Evolutionary conservation across 1,284 basidiomycete species (phyloP), one percentile per base, ranked within the genome.

Genomic region (Melampsora americana): DNA sequence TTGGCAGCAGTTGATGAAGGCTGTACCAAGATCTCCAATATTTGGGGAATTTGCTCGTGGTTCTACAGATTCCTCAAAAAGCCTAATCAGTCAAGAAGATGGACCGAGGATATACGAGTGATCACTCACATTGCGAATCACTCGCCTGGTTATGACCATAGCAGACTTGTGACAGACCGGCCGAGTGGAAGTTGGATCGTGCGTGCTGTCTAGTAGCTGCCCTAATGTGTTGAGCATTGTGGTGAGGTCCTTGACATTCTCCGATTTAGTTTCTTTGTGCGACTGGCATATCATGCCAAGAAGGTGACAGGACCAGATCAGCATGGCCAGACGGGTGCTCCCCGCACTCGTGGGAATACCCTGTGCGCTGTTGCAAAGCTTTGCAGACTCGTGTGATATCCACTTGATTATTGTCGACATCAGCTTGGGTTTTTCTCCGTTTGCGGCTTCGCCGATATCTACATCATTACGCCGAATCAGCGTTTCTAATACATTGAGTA

Each of bases 241-340:
- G 20, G 42, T 53, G 20, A 75, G 60, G 16, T 65, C 32, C 30
- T 59, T 59, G 11, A 59, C 28, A 11, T 14, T 30, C 30, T 20
- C 28, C 30, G 61, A 18, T 32, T 39, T 18, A 18, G 9, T 5
- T 64, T 64, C 30, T n/a, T 64, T 30, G 9, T 39, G 23, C 30
- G 35, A 30, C 61, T 32, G 28, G 53, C 53, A 59, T 59, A 59
- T 12, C 53, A 59, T 59, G 53, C 53, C 48, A 28, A 77, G 66
- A 20, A 77, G 61, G 11, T 48, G 35, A 56, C 66, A 69, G 7
- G 67, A 53, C 74, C 74, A 77, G 26, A 66, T 61, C 32, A 77
- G 67, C 42, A 77, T 66, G 39, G 74, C 66, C 35, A 77, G 46
- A 35, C 74, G 66, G 67, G 74, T 77, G 28, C 67, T 69, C 9